A percentile compares a stretch with the other conserved stretches of the same genome.
These are phyloP conservation scores for Aspergillus carlsbadensis DNA, from an alignment of 495 filamentous ascomycete genomes.

Conservation along the genomic window DNA sequence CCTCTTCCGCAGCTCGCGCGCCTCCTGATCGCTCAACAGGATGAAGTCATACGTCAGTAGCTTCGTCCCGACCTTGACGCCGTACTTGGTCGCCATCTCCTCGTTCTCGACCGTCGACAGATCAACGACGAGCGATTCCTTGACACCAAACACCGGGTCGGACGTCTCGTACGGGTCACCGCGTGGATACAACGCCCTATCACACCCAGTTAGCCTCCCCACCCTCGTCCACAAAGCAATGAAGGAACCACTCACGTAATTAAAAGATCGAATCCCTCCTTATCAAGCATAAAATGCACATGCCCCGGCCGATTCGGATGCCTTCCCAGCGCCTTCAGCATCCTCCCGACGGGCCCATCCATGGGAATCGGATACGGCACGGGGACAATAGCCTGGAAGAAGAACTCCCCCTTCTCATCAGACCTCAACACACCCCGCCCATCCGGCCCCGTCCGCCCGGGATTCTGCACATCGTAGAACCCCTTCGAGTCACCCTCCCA, in stretches of 20 bases:
- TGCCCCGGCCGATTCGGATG: slow-evolving; percentile 77
- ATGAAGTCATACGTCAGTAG: slow-evolving; percentile 62
- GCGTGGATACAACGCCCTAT: slow-evolving; percentile 67
- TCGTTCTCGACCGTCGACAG: slow-evolving; percentile 56
- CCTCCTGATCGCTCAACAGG: slow-evolving; percentile 61
- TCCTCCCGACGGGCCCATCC: slow-evolving; percentile 77
- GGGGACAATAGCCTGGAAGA: slow-evolving; percentile 75
- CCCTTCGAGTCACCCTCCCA: slow-evolving; percentile 83
- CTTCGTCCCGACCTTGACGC: slow-evolving; percentile 42
- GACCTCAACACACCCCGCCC: neutral
- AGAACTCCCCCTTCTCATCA: slow-evolving; percentile 45
- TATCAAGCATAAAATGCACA: slow-evolving; percentile 83
- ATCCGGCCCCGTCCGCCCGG: slow-evolving; percentile 36
- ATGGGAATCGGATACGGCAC: slow-evolving; percentile 79
- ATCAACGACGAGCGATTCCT: slow-evolving; percentile 69
- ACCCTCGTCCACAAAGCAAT: neutral
- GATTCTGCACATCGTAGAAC: slow-evolving; percentile 77
- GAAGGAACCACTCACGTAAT: slow-evolving; percentile 58
- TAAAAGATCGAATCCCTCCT: slow-evolving; percentile 67
- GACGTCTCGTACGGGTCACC: slow-evolving; percentile 76
- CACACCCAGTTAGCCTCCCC: neutral
- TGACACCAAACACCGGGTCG: slow-evolving; percentile 84
- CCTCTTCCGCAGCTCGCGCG: slow-evolving; percentile 57
- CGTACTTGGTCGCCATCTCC: slow-evolving; percentile 53
- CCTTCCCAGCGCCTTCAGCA: slow-evolving; percentile 60